Conservation (phyloP, 1,139 yeast genomes). For the Lodderomyces margitis region DNA sequence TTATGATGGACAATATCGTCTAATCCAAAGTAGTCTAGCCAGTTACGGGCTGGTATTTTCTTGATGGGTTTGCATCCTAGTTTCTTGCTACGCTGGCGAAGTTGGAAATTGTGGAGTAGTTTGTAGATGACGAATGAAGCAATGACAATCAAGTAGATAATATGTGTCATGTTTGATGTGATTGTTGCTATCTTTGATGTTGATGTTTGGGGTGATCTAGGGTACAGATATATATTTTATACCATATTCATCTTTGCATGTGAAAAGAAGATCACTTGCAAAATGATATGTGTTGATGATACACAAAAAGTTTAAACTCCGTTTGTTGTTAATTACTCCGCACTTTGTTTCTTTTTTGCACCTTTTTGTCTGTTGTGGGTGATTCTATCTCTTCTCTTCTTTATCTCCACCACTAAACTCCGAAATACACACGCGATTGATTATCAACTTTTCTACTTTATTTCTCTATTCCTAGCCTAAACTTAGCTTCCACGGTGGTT, state of each 20-base stretch:
- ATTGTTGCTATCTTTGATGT: no score
- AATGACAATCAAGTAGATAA: neutral
- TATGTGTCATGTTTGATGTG: neutral
- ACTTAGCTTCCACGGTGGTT: no score
- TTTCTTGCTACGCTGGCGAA: neutral
- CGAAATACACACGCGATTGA: no score
- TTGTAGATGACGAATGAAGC: slow-evolving; percentile 1
- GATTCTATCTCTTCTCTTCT: no score
- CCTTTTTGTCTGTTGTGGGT: no score
- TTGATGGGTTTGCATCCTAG: slow-evolving; percentile 6
- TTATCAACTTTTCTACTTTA: no score
- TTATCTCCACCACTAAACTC: neutral
- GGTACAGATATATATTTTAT: no score
- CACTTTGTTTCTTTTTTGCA: no score
- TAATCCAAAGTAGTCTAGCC: slow-evolving; percentile 2
- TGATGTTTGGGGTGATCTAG: no score
- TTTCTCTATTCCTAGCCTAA: no score
- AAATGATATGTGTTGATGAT: neutral
- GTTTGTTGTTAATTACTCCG: neutral
- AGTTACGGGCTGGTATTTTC: slow-evolving; percentile 1
- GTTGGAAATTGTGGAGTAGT: neutral
- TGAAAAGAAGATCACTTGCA: no score
- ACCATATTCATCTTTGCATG: neutral
- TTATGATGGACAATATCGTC: slow-evolving; percentile 1
- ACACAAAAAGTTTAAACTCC: slow-evolving; percentile 1